These are phyloP conservation scores for Castanea mollissima DNA, from an alignment of 306 rosid species.

Conservation along the genomic window DNA sequence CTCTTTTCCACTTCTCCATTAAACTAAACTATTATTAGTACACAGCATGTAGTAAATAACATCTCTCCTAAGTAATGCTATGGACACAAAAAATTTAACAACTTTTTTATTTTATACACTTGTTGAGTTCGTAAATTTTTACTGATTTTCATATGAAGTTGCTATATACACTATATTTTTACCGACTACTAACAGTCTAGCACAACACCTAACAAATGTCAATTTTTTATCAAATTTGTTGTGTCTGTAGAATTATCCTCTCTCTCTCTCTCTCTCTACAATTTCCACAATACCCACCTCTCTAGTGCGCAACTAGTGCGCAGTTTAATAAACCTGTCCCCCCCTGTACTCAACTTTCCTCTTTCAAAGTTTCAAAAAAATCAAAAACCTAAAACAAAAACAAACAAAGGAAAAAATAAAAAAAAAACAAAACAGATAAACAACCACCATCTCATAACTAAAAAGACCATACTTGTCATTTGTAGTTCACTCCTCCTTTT, in stretches of 20 bases:
- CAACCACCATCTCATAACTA: slow-evolving; percentile 28
- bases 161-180: too few relatives aligned
- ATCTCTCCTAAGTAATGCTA: not conserved
- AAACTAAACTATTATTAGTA: not conserved
- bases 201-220: too few relatives aligned
- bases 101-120: too few relatives aligned
- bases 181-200: too few relatives aligned
- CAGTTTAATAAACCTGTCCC: not conserved
- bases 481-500: slow-evolving; percentile 31
- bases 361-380: not conserved
- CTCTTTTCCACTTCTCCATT: not conserved
- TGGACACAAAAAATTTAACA: too few relatives aligned
- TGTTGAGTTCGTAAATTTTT: too few relatives aligned
- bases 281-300: too few relatives aligned
- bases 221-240: too few relatives aligned
- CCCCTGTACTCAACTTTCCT: not conserved
- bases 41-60: not conserved
- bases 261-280: too few relatives aligned
- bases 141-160: fast-evolving
- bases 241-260: too few relatives aligned
- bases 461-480: slow-evolving; percentile 25
- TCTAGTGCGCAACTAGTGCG: too few relatives aligned
- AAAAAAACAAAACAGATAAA: slow-evolving; percentile 20
- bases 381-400: not conserved
- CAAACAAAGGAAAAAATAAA: not conserved